These are phyloP conservation scores for Mucor saturninus DNA, from an alignment of 371 early-diverging fungal species.

Conservation along the genomic window DNA sequence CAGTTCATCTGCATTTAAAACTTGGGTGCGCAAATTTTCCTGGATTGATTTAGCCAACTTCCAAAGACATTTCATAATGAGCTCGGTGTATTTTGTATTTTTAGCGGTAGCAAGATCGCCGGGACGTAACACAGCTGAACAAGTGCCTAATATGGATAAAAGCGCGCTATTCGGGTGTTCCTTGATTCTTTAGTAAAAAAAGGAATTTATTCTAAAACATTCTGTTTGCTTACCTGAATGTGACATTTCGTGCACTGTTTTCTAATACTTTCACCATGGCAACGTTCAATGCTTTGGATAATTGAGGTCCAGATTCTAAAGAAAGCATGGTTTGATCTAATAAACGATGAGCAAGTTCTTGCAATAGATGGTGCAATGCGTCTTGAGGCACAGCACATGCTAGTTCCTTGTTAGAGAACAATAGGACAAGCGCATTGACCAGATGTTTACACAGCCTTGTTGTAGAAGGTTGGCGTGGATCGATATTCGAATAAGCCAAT, in stretches of 20 bases:
- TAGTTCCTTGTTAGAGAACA: conserved; percentile 74
- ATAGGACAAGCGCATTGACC: conserved; percentile 74
- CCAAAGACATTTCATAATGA: conserved; percentile 97
- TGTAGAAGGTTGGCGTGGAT: conserved; percentile 51
- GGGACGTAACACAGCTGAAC: conserved; percentile 51
- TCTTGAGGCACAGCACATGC: conserved; percentile 66
- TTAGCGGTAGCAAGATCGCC: conserved; percentile 56
- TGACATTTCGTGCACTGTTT: conserved; percentile 76
- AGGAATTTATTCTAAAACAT: not conserved
- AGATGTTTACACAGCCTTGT: conserved; percentile 78
- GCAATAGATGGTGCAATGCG: conserved; percentile 68
- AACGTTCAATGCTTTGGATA: conserved; percentile 83
- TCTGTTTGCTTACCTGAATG: conserved; percentile 58
- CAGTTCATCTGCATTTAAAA: conserved; percentile 63
- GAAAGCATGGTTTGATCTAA: conserved; percentile 75
- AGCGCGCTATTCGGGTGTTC: conserved; percentile 47
- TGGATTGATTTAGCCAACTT: conserved; percentile 88
- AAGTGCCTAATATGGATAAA: conserved; percentile 57
- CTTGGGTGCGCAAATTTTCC: conserved; percentile 58
- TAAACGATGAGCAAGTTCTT: conserved; percentile 78
- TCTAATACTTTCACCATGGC: conserved; percentile 89
- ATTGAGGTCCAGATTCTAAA: conserved; percentile 66
- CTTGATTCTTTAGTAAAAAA: not conserved
- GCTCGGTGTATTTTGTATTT: conserved; percentile 80
- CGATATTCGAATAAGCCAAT: conserved; percentile 71